These are phyloP conservation scores for Catunica adiposa DNA, from an alignment of 2,329 filamentous ascomycete genomes.

Conservation along the genomic window DNA sequence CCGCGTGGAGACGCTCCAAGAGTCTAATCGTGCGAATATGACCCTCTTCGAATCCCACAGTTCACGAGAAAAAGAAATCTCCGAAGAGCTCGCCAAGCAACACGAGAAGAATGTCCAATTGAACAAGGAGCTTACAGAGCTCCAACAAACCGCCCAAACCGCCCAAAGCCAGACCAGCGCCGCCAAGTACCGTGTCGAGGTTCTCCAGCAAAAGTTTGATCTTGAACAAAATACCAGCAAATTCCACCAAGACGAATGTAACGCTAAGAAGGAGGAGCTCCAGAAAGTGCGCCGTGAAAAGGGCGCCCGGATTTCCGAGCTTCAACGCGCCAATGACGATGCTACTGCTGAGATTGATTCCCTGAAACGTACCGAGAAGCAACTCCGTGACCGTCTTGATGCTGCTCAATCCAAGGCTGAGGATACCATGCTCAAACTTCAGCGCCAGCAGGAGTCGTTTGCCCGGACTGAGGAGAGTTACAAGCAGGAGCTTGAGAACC, in stretches of 20 bases:
- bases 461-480: conserved; percentile 74
- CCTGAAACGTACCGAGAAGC: conserved; percentile 61
- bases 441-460: conserved; percentile 70
- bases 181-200: conserved; percentile 80
- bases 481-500: conserved; percentile 68
- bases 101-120: conserved; percentile 78
- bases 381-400: conserved; percentile 64
- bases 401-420: conserved; percentile 77
- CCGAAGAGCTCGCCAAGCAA: conserved; percentile 72
- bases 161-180: conserved; percentile 65
- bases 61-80: conserved; percentile 66
- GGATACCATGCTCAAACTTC: conserved; percentile 63
- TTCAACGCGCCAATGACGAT: conserved; percentile 81
- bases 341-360: conserved; percentile 59
- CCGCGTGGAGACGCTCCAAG: conserved; percentile 73
- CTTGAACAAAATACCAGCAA: conserved; percentile 79
- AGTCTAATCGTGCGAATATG: conserved; percentile 80
- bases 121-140: conserved; percentile 60
- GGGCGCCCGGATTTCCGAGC: conserved; percentile 69
- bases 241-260: conserved; percentile 82
- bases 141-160: conserved; percentile 72
- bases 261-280: conserved; percentile 74
- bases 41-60: conserved; percentile 82
- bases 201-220: conserved; percentile 77
- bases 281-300: conserved; percentile 91